Percentiles rank a stretch among this genome's conserved stretches.
Conservation (phyloP, 345 rosid genomes). For the Microcos paniculata region DNA sequence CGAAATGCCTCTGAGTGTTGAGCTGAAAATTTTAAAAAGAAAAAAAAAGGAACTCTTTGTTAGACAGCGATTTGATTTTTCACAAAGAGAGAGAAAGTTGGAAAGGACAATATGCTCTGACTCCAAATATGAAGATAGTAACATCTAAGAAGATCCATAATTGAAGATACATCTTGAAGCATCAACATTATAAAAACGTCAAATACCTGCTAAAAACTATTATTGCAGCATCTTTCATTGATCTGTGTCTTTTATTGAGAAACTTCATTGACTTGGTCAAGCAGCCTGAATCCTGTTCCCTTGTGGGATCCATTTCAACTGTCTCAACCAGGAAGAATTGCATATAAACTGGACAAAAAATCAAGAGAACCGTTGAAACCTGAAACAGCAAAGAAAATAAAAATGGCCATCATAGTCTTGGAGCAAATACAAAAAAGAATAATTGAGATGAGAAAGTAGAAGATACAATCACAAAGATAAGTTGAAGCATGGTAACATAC, state of each 20-base stretch:
- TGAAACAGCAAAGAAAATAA: conserved; percentile 15
- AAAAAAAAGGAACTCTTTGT: conserved; percentile 7
- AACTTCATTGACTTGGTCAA: conserved; percentile 26
- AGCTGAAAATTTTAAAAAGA: conserved; percentile 37
- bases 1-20: too few relatives aligned
- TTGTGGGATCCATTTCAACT: too few relatives aligned
- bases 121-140: background rate
- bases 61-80: background rate
- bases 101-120: background rate
- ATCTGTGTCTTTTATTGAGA: conserved; percentile 28
- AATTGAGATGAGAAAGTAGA: background rate
- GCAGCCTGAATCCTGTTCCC: too few relatives aligned
- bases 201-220: conserved; percentile 40
- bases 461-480: background rate
- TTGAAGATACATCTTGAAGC: too few relatives aligned
- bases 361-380: conserved; percentile 50
- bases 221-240: conserved; percentile 48
- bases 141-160: too few relatives aligned
- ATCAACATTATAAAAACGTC: too few relatives aligned
- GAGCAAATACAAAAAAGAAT: too few relatives aligned
- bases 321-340: conserved; percentile 41
- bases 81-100: background rate
- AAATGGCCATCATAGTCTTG: too few relatives aligned
- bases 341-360: conserved; percentile 42
- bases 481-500: conserved; percentile 23